These are phyloP conservation scores for Papilionanthe hybrid DNA, from an alignment of 116 monocot species.

Conservation along the genomic window DNA sequence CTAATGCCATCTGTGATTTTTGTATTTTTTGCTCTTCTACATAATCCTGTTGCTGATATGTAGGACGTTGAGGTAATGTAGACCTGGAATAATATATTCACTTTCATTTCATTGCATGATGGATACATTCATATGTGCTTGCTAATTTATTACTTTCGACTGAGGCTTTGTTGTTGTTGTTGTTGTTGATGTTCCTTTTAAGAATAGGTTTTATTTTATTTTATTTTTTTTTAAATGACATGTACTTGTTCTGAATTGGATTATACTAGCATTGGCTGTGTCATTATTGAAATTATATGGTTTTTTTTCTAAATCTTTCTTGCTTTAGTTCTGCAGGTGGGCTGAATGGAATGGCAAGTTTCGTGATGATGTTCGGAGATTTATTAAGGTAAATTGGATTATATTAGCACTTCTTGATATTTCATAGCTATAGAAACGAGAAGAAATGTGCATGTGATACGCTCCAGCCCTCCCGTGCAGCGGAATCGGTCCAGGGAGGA, in stretches of 20 bases:
- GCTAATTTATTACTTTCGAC: background rate
- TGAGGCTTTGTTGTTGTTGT: too few species aligned
- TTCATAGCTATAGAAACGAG: background rate
- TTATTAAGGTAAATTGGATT: slow-evolving; percentile 64
- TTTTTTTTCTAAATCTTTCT: background rate
- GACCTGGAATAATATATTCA: background rate
- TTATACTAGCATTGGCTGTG: background rate
- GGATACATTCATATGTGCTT: background rate
- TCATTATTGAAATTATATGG: background rate
- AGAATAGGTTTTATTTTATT: background rate
- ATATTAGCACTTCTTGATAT: background rate
- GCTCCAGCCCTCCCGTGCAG: too few species aligned
- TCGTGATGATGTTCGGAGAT: slow-evolving; percentile 87
- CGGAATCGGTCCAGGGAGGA: too few species aligned
- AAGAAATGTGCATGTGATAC: background rate
- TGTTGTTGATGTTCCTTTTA: background rate
- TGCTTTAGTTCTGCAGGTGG: slow-evolving; percentile 57
- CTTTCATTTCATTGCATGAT: background rate
- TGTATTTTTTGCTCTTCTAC: background rate
- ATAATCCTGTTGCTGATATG: background rate
- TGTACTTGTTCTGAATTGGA: background rate
- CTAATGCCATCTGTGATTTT: background rate
- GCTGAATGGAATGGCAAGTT: slow-evolving; percentile 99
- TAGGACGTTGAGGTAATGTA: background rate
- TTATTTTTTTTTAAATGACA: background rate